A percentile compares a stretch with the other conserved stretches of the same genome.
phyloP scores from a whole-genome alignment of 225 moss, liverwort and hornwort genomes.

The Pseudisothecium myosuroides region DNA sequence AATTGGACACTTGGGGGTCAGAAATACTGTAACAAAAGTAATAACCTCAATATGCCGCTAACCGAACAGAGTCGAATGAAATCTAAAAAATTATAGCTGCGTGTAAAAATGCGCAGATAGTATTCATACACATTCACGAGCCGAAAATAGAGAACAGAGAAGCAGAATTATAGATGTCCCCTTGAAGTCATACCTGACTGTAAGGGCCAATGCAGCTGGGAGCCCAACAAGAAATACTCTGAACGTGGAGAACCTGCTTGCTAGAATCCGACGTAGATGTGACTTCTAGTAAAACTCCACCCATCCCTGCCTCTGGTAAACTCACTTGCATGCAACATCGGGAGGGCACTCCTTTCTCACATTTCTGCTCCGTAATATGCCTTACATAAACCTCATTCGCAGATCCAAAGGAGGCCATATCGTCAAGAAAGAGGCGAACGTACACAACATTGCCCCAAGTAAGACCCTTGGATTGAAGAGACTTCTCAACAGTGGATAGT shows the following conservation, averaged over 20 bases:
- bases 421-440: constrained; percentile 79
- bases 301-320: constrained; percentile 47
- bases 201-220: constrained; percentile 98
- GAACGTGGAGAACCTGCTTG: constrained; percentile 86
- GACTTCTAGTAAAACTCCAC: constrained; percentile 54
- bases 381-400: constrained; percentile 76
- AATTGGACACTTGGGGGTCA: background rate
- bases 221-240: constrained; percentile 98
- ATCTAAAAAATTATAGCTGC: background rate
- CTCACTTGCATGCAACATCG: constrained; percentile 83
- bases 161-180: background rate
- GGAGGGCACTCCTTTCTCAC: constrained; percentile 85
- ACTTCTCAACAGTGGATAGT: constrained; percentile 32
- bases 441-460: constrained; percentile 77
- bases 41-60: background rate
- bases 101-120: background rate
- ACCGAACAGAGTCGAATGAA: background rate
- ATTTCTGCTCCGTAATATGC: constrained; percentile 72
- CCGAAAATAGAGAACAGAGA: background rate
- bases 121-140: background rate
- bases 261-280: constrained; percentile 38
- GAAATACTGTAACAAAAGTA: background rate
- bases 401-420: constrained; percentile 57
- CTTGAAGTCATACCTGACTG: constrained; percentile 60
- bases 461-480: constrained; percentile 36